phyloP scores from a whole-genome alignment of 1,284 basidiomycete genomes.

The Pholiota adiposa region DNA sequence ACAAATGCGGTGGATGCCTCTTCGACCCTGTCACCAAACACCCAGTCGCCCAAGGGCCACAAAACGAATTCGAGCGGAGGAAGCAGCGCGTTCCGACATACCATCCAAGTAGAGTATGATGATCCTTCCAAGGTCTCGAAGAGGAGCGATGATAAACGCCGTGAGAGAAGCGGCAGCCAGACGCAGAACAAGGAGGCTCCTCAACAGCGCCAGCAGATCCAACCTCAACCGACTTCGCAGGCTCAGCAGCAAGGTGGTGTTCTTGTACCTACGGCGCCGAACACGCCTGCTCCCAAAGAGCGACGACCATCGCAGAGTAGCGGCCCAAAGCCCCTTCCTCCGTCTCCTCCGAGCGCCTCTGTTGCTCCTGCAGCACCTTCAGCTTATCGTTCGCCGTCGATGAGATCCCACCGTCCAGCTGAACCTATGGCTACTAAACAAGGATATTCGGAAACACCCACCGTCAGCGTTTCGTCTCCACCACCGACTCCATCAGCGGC shows the following conservation, averaged over 20 bases:
- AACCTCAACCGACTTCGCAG: conserved; percentile 1
- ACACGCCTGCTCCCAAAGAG: conserved; percentile 27
- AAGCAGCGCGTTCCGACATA: conserved; percentile 57
- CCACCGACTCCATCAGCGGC: conserved; percentile 39
- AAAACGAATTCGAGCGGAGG: conserved; percentile 31
- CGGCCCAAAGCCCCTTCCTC: conserved; percentile 37
- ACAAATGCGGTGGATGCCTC: conserved; percentile 21
- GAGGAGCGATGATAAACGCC: conserved; percentile 32
- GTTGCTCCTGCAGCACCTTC: conserved; percentile 13
- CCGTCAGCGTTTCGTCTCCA: conserved; percentile 52
- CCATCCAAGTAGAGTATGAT: conserved; percentile 92
- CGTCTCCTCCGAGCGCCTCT: conserved; percentile 31
- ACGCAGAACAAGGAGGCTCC: conserved; percentile 10
- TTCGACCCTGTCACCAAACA: conserved; percentile 22
- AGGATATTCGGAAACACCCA: conserved; percentile 14
- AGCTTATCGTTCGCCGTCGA: conserved; percentile 26
- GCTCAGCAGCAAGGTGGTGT: conserved; percentile 3
- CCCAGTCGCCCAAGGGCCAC: conserved; percentile 23
- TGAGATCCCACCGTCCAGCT: conserved; percentile 18
- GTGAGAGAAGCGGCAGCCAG: conserved; percentile 32
- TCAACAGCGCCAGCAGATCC: conserved; percentile 5
- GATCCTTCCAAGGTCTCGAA: conserved; percentile 38
- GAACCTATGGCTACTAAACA: conserved; percentile 9
- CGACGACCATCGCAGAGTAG: conserved; percentile 37
- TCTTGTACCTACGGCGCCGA: conserved; percentile 1